Conservation (phyloP, 2,329 filamentous ascomycete genomes). For the Phaeosphaeria sp. region DNA sequence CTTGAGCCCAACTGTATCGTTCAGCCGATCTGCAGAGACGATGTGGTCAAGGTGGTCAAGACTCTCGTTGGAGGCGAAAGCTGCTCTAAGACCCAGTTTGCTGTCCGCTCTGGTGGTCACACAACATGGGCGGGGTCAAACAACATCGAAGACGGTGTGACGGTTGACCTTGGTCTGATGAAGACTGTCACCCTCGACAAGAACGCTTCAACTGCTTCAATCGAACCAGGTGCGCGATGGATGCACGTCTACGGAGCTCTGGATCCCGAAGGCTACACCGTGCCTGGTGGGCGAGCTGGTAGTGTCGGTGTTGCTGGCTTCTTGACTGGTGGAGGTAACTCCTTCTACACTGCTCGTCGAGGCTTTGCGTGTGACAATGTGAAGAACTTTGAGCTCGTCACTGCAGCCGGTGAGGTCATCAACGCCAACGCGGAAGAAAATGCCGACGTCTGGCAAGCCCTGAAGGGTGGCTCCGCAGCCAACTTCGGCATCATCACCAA, state of each 20-base stretch:
- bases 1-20: slow-evolving; percentile 39
- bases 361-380: slow-evolving; percentile 38
- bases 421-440: slow-evolving; percentile 44
- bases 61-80: slow-evolving; percentile 9
- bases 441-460: slow-evolving; percentile 46
- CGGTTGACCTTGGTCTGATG: slow-evolving; percentile 36
- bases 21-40: slow-evolving; percentile 32
- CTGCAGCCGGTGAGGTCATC: slow-evolving; percentile 46
- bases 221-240: slow-evolving; percentile 42
- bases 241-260: slow-evolving; percentile 40
- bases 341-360: slow-evolving; percentile 28
- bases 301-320: slow-evolving; percentile 39
- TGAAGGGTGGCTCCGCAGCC: slow-evolving; percentile 49
- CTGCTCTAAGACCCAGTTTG: slow-evolving; percentile 21
- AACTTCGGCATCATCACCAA: slow-evolving; percentile 52
- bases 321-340: slow-evolving; percentile 36
- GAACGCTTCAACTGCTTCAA: slow-evolving; percentile 20
- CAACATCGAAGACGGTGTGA: slow-evolving; percentile 37
- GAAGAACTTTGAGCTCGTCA: slow-evolving; percentile 45
- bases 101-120: slow-evolving; percentile 40
- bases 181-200: slow-evolving; percentile 19
- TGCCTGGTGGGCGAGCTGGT: slow-evolving; percentile 32
- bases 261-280: slow-evolving; percentile 19
- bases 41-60: slow-evolving; percentile 28
- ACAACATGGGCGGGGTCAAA: slow-evolving; percentile 34